These are phyloP conservation scores for Stentor roeselii DNA, from an alignment of 73 alveolate species.

Conservation along the genomic window DNA sequence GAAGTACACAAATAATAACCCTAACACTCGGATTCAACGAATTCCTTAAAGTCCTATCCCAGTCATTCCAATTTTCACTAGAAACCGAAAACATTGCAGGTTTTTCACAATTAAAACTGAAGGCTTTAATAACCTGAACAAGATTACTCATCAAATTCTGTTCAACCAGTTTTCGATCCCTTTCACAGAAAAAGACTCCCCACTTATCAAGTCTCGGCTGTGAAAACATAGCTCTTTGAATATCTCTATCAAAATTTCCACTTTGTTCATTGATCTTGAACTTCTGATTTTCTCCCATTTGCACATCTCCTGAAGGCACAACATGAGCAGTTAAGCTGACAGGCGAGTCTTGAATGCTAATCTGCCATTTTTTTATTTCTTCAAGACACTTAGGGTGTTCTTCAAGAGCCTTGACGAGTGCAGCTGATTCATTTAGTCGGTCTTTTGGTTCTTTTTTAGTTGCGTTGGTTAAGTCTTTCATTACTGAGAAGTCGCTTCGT, in stretches of 20 bases:
- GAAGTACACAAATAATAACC: conserved; percentile 66
- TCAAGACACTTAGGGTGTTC: conserved; percentile 56
- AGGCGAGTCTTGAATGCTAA: conserved; percentile 65
- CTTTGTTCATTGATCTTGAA: conserved; percentile 15
- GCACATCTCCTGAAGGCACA: not conserved
- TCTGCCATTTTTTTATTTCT: conserved; percentile 75
- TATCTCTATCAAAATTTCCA: conserved; percentile 24
- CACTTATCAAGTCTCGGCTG: conserved; percentile 57
- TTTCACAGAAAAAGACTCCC: conserved; percentile 60
- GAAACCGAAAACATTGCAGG: conserved; percentile 55
- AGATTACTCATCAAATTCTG: not conserved
- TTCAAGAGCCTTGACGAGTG: conserved; percentile 63
- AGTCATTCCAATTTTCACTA: conserved; percentile 49
- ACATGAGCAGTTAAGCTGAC: conserved; percentile 44
- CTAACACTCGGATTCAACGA: conserved; percentile 47
- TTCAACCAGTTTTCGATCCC: conserved; percentile 44
- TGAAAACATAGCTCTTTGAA: conserved; percentile 52
- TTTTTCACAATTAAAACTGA: conserved; percentile 30
- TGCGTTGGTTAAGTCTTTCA: conserved; percentile 67
- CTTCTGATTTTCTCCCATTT: not conserved
- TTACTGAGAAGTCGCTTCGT: conserved; percentile 64
- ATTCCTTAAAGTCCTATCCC: conserved; percentile 45
- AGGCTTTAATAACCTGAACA: conserved; percentile 35
- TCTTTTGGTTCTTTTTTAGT: conserved; percentile 77
- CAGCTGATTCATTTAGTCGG: conserved; percentile 77